Base-by-base conservation (phyloP, 2,329 filamentous ascomycete genomes). In the Pseudofabraea citricarpa region DNA sequence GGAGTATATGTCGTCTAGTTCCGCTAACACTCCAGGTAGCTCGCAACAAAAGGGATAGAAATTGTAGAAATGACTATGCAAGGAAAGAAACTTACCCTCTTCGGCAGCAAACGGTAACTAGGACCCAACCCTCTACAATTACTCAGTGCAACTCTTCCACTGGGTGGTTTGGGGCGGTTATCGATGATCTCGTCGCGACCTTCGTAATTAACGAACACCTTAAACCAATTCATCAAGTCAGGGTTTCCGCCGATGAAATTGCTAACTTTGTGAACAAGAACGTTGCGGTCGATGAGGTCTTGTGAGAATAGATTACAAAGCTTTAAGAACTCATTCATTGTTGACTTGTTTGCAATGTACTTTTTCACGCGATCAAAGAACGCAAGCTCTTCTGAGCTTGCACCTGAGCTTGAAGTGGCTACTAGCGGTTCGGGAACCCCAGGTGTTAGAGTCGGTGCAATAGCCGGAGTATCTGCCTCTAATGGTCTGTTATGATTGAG, bases 301-400 rank as follows among this genome's bases (percentile, higher is more conserved):
- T 95, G 87, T 18, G 87, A 93, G 69, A 89, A 98, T 22, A 98
- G 75, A 55, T 97, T 98, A 71, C 91, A 93, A 6, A 98, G 79
- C 70, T 98, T 98, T 51, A 98, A 69, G 65, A 98, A 98, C 63
- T 98, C 93, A 56, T 87, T 90, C 76, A 95, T 94, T 3, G 85
- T 85, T 44, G 88, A 86, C 63, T 95, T 87, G 64, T 97, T 97
- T 48, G 85, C 83, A 45, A 98, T 88, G 58, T 85, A 91, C 66
- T 98, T 98, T 75, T 96, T 97, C 15, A 93, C 90, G 6, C 90
- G 84, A 49, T 98, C 93, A 56, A 98, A 98, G 67, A 97, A 97
- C 2, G 82, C 82, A 41, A 97, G 75, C 60, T 97, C 91, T 45
- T 97, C 91, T 42, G 83, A 77, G 19, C 78, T 86, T 1, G 89